phyloP scores from a whole-genome alignment of 179 eudicot species.

The Silene coronaria region DNA sequence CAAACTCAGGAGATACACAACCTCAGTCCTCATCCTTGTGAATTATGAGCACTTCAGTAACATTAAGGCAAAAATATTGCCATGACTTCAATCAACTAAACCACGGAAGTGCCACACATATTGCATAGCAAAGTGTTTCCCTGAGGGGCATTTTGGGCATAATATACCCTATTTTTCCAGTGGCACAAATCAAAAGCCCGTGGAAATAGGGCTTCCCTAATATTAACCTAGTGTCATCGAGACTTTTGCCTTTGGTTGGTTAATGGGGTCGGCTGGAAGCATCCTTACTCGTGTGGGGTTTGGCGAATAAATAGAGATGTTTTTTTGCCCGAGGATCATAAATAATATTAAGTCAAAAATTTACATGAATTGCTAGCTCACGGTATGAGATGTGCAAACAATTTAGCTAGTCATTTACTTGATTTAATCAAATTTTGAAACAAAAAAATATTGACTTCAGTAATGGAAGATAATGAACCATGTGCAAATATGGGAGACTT shows the following conservation, averaged over 20 bases:
- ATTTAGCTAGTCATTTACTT: not conserved
- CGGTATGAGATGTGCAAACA: not conserved
- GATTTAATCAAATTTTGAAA: not conserved
- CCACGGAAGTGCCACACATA: no score
- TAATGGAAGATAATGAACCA: not conserved
- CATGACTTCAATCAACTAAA: no score
- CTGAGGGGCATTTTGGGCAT: no score
- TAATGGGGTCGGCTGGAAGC: not conserved
- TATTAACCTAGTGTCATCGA: not conserved
- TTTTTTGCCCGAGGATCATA: not conserved
- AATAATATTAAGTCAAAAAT: not conserved
- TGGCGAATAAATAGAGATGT: not conserved
- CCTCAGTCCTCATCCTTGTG: no score
- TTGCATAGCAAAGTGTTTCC: no score
- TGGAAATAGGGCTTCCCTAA: no score
- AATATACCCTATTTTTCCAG: no score
- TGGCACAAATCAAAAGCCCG: no score
- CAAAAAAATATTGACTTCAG: not conserved
- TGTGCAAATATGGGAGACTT: not conserved
- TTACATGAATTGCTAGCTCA: not conserved
- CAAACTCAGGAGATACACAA: not conserved
- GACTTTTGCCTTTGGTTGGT: not conserved
- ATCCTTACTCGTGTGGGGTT: not conserved
- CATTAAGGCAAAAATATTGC: no score
- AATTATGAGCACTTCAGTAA: not conserved